phyloP scores from a whole-genome alignment of 208 protist species.

The Acanthamoeba lugdunensis region DNA sequence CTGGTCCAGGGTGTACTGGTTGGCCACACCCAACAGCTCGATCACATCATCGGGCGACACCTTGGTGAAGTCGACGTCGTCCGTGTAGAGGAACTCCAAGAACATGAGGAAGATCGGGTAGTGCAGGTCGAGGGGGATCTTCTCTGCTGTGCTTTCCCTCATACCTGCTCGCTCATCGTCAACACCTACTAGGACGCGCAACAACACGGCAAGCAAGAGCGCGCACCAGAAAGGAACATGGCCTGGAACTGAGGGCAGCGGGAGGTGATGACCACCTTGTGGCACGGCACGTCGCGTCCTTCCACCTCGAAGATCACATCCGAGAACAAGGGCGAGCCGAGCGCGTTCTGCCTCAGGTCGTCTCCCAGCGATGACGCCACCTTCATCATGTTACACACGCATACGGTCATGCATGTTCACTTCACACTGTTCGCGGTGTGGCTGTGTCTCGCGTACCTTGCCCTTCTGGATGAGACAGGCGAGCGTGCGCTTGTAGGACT shows the following conservation, averaged over 20 bases:
- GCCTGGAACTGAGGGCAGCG: slow-evolving; percentile 66
- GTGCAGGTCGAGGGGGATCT: slow-evolving; percentile 14
- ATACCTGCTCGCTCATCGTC: slow-evolving; percentile 7
- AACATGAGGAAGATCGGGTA: slow-evolving; percentile 55
- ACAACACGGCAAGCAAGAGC: background rate
- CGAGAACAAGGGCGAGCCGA: slow-evolving; percentile 14
- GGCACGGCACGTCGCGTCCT: slow-evolving; percentile 16
- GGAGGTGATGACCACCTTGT: slow-evolving; percentile 65
- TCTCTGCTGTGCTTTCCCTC: slow-evolving; percentile 49
- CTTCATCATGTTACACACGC: background rate
- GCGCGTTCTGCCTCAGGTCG: slow-evolving; percentile 15
- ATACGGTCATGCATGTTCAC: background rate
- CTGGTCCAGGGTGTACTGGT: slow-evolving; percentile 55
- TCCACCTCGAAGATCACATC: slow-evolving; percentile 60
- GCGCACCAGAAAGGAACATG: slow-evolving; percentile 55
- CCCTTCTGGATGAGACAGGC: slow-evolving; percentile 54
- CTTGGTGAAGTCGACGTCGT: slow-evolving; percentile 32
- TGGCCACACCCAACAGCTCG: slow-evolving; percentile 40
- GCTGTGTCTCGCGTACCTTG: background rate
- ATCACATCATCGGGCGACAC: slow-evolving; percentile 59
- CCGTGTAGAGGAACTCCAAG: slow-evolving; percentile 62
- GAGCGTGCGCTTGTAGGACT: slow-evolving; percentile 23
- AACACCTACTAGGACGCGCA: background rate
- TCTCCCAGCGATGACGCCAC: slow-evolving; percentile 8
- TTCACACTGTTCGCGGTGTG: background rate